A percentile compares a stretch with the other conserved stretches of the same genome.
These are phyloP conservation scores for Chalciporus sphaerocephalus DNA, from an alignment of 768 basidiomycete genomes.

Conservation along the genomic window DNA sequence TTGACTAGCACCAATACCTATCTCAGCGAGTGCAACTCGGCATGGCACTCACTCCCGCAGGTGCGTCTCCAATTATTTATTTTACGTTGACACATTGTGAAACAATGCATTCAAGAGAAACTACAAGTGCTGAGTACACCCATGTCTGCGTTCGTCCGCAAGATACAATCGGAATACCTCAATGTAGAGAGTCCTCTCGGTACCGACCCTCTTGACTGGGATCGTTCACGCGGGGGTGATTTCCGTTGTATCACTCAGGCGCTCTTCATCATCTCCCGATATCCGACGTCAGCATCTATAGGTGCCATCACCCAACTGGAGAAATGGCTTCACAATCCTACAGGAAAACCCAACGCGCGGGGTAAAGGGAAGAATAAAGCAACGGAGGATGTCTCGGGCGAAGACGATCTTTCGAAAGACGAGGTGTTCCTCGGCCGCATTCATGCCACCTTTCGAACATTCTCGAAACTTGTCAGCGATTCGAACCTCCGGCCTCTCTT, in stretches of 20 bases:
- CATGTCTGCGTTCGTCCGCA: constrained; percentile 56
- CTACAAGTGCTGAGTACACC: constrained; percentile 61
- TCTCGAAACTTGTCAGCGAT: constrained; percentile 43
- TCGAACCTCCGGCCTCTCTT: constrained; percentile 35
- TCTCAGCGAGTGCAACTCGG: constrained; percentile 70
- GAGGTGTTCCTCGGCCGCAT: constrained; percentile 35
- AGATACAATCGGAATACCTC: constrained; percentile 46
- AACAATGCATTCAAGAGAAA: constrained; percentile 43
- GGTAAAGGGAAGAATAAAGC: constrained; percentile 22
- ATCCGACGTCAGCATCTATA: constrained; percentile 28
- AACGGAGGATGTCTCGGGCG: constrained; percentile 1
- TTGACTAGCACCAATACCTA: neutral
- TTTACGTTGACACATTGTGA: neutral
- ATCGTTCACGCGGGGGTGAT: constrained; percentile 47
- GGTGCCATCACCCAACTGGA: constrained; percentile 40
- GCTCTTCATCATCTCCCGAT: constrained; percentile 47
- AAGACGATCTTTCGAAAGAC: constrained; percentile 27
- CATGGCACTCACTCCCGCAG: constrained; percentile 70
- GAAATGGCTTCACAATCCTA: constrained; percentile 43
- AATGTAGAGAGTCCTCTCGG: constrained; percentile 36
- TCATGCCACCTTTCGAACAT: constrained; percentile 42
- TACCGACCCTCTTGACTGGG: constrained; percentile 43
- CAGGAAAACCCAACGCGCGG: constrained; percentile 2
- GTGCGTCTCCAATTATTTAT: constrained; percentile 26
- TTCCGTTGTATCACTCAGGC: constrained; percentile 57